Evolutionary conservation across 73 alveolate genomes (phyloP), one percentile per base, ranked within the genome.

Genomic region (Paramecium primaurelia): DNA sequence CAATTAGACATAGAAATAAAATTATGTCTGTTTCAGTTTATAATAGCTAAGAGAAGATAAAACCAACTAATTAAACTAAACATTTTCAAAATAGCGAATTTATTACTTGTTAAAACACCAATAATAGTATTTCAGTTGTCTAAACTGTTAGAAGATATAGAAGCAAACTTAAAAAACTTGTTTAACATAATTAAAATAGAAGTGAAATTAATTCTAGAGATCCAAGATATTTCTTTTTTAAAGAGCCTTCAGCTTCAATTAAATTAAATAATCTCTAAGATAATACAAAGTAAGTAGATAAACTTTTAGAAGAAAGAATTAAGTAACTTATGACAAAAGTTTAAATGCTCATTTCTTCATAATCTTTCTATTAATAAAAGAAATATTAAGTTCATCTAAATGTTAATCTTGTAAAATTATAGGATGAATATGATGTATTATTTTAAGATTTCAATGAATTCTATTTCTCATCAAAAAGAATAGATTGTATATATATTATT

Each of bases 71-170:
- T 34, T 28, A 64, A 18, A 0, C 84, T 28, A 64, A 64, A 64
- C 47, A 64, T 64, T 64, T 64, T 8, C 12, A 64, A 34, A 64
- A 64, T 64, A 64, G 84, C 12, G 84, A 64, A 32, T 64, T 64
- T 64, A 64, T 64, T 25, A 64, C 84, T 64, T 64, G 84, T 8
- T 18, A 64, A 64, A 26, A 64, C 28, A 64, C 84, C 8, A 64
- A 64, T 64, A 64, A 64, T 64, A 64, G 84, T 10, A 64, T 64
- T 8, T 64, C 84, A 25, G 84, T 64, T 64, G 84, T 64, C 22
- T 64, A 64, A 64, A 64, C 84, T 28, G 84, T 64, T 34, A 64
- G 84, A 64, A 64, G 84, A 64, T 64, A 64, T 34, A 64, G 84
- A 10, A 64, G 84, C 10, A 64, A 64, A 9, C 84, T 64, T 11